phyloP scores from a whole-genome alignment of 2,329 filamentous ascomycete species.

The Penicillium sp. region DNA sequence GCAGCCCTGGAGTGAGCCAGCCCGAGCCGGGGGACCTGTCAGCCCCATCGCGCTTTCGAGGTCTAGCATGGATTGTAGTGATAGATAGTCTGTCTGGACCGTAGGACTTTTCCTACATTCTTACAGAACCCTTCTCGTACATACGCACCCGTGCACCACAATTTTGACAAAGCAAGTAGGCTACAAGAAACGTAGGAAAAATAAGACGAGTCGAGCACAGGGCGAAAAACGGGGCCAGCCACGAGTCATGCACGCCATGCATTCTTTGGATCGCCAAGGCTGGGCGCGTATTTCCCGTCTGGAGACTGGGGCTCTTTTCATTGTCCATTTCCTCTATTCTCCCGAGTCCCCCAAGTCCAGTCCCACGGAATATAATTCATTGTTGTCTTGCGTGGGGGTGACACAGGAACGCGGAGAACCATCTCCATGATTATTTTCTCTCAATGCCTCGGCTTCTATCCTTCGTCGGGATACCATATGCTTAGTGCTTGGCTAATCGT shows the following conservation, averaged over 20 bases:
- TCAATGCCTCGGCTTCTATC: not conserved
- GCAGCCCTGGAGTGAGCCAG: not conserved
- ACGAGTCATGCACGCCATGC: slow-evolving; percentile 27
- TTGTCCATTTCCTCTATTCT: too few relatives aligned
- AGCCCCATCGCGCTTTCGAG: not conserved
- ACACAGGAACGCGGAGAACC: too few relatives aligned
- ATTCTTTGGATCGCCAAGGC: slow-evolving; percentile 16
- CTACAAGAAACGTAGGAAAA: too few relatives aligned
- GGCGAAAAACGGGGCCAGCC: slow-evolving; percentile 5
- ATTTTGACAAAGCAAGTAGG: too few relatives aligned
- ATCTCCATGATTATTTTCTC: too few relatives aligned
- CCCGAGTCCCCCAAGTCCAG: too few relatives aligned
- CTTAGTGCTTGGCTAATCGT: not conserved
- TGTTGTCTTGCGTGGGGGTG: too few relatives aligned
- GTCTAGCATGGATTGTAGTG: not conserved
- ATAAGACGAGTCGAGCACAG: not conserved
- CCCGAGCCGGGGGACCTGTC: not conserved
- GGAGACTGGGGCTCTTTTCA: not conserved
- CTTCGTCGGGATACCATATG: not conserved
- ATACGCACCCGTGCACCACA: too few relatives aligned
- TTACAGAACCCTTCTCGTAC: not conserved
- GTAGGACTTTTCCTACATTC: too few relatives aligned
- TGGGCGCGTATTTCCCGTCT: slow-evolving; percentile 11
- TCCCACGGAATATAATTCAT: too few relatives aligned
- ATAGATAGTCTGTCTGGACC: too few relatives aligned